A percentile compares a stretch with the other conserved stretches of the same genome.
Conservation (phyloP, 495 filamentous ascomycete species). For the Penicillium salamii region DNA sequence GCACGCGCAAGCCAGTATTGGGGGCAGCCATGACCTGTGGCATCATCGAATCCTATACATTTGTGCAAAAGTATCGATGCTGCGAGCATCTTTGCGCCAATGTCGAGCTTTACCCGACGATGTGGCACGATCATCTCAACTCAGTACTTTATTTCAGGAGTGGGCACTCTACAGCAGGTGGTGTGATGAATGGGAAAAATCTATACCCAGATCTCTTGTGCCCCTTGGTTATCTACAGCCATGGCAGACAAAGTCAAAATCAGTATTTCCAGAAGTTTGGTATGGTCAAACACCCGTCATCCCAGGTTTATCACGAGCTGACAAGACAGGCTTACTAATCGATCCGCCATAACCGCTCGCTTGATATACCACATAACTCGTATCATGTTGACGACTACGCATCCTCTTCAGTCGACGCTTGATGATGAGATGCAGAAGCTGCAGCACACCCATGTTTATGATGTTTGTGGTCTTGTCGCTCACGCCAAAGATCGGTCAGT, state of each 20-base stretch:
- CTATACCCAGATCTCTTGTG: constrained; percentile 80
- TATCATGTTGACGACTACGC: constrained; percentile 73
- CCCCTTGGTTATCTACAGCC: constrained; percentile 74
- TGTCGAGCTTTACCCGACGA: constrained; percentile 54
- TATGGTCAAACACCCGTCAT: constrained; percentile 36
- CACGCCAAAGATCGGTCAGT: constrained; percentile 72
- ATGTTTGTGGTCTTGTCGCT: constrained; percentile 84
- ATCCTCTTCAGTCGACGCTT: constrained; percentile 61
- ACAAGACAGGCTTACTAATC: constrained; percentile 68
- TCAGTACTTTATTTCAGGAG: constrained; percentile 65
- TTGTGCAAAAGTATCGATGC: constrained; percentile 82
- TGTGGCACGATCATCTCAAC: constrained; percentile 49
- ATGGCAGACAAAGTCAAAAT: constrained; percentile 64
- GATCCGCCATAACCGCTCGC: constrained; percentile 73
- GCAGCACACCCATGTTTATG: constrained; percentile 68
- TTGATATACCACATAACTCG: constrained; percentile 91
- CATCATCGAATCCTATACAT: constrained; percentile 87
- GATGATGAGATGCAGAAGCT: constrained; percentile 61
- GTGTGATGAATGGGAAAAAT: constrained; percentile 78
- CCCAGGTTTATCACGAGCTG: constrained; percentile 10
- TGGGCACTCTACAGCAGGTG: constrained; percentile 72
- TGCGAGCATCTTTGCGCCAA: constrained; percentile 64
- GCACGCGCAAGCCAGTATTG: constrained; percentile 32
- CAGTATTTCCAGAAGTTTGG: constrained; percentile 86
- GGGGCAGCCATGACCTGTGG: constrained; percentile 79